A percentile compares a stretch with the other conserved stretches of the same genome.
Conservation (phyloP, 345 rosid genomes). For the Aquilaria yunnanensis region DNA sequence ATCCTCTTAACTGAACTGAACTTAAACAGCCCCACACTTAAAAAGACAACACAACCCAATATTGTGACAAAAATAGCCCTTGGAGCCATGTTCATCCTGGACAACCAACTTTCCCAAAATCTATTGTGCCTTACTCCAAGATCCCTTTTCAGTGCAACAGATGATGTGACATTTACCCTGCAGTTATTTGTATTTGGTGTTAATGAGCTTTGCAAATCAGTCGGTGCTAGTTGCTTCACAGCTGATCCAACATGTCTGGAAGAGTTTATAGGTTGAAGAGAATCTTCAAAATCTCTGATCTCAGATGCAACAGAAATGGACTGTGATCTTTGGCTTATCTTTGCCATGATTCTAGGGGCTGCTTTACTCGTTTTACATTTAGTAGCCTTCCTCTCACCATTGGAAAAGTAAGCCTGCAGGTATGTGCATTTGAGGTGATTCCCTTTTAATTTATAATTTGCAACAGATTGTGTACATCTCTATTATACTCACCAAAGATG, state of each 20-base stretch:
- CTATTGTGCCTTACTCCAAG: slow-evolving; percentile 40
- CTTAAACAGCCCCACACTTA: slow-evolving; percentile 42
- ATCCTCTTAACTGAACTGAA: slow-evolving; percentile 26
- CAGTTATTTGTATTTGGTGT: slow-evolving; percentile 29
- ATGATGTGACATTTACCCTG: slow-evolving; percentile 39
- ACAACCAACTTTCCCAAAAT: slow-evolving; percentile 52
- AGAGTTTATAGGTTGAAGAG: slow-evolving; percentile 38
- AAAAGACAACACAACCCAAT: slow-evolving; percentile 50
- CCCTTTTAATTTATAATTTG: slow-evolving; percentile 3
- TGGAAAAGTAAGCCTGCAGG: slow-evolving; percentile 60
- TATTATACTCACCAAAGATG: slow-evolving; percentile 62
- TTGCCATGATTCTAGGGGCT: slow-evolving; percentile 24
- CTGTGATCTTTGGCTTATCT: slow-evolving; percentile 46
- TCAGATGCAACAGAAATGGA: slow-evolving; percentile 36
- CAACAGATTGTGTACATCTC: slow-evolving; percentile 2
- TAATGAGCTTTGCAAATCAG: slow-evolving; percentile 49
- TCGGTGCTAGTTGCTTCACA: slow-evolving; percentile 66
- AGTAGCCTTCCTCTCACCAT: slow-evolving; percentile 46
- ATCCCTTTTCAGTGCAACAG: slow-evolving; percentile 57
- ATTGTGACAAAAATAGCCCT: slow-evolving; percentile 41
- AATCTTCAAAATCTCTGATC: slow-evolving; percentile 35
- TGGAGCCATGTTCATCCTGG: slow-evolving; percentile 32
- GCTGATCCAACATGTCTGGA: slow-evolving; percentile 59
- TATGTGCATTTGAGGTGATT: slow-evolving; percentile 13
- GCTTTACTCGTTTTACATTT: slow-evolving; percentile 40